These are phyloP conservation scores for Suillus subluteus DNA, from an alignment of 768 basidiomycete genomes.

Conservation along the genomic window DNA sequence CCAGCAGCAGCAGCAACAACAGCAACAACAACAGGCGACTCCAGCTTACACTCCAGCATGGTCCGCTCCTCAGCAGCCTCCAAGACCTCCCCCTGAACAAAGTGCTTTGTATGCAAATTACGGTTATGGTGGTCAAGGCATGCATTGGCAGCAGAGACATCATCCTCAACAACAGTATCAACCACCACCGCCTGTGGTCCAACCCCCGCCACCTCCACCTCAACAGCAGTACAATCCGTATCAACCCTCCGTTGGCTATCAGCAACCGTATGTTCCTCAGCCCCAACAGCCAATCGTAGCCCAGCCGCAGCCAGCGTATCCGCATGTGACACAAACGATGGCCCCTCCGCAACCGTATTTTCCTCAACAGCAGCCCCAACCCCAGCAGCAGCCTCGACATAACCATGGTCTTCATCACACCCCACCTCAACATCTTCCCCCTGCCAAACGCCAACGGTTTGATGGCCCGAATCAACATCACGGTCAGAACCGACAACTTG, in stretches of 20 bases:
- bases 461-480: constrained; percentile 64
- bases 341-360: constrained; percentile 46
- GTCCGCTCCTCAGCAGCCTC: constrained; percentile 61
- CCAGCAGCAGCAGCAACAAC: constrained; percentile 47
- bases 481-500: constrained; percentile 47
- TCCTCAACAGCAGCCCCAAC: constrained; percentile 41
- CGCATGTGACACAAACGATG: constrained; percentile 43
- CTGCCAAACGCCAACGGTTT: constrained; percentile 89
- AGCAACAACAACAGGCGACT: constrained; percentile 55
- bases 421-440: constrained; percentile 82
- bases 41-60: constrained; percentile 68
- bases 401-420: constrained; percentile 60
- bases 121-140: constrained; percentile 77
- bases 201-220: constrained; percentile 55
- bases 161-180: constrained; percentile 55
- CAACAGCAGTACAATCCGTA: constrained; percentile 76
- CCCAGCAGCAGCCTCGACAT: constrained; percentile 47
- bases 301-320: constrained; percentile 42
- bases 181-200: constrained; percentile 53
- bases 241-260: constrained; percentile 68
- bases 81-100: constrained; percentile 75
- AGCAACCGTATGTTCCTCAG: constrained; percentile 71
- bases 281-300: constrained; percentile 52
- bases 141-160: constrained; percentile 68
- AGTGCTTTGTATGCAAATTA: constrained; percentile 90